These are phyloP conservation scores for Cyberlindnera euphorbiiphila DNA, from an alignment of 805 yeast species.

Conservation along the genomic window DNA sequence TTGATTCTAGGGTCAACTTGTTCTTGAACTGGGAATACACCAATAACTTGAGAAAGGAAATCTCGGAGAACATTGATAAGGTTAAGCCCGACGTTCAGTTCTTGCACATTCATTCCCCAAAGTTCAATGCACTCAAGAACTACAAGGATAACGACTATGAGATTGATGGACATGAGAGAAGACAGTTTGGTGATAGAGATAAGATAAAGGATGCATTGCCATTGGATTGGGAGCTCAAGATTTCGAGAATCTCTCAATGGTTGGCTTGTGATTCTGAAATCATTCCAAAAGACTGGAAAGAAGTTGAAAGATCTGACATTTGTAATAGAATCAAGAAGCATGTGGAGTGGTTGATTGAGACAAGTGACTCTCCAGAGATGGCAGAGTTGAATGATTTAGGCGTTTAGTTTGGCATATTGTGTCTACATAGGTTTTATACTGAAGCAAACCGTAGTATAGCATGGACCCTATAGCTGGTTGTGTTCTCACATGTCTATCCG, in stretches of 20 bases:
- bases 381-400: slow-evolving; percentile 24
- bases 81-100: slow-evolving; percentile 27
- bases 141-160: slow-evolving; percentile 21
- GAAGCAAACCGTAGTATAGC: too few relatives aligned
- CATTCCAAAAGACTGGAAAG: slow-evolving; percentile 27
- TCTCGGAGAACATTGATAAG: slow-evolving; percentile 14
- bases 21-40: slow-evolving; percentile 24
- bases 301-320: slow-evolving; percentile 18
- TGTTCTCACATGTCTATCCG: too few relatives aligned
- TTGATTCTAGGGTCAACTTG: slow-evolving; percentile 24
- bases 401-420: slow-evolving; percentile 7
- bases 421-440: too few relatives aligned
- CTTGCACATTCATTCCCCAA: slow-evolving; percentile 28
- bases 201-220: slow-evolving; percentile 22
- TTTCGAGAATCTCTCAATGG: slow-evolving; percentile 28
- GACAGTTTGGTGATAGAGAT: slow-evolving; percentile 28
- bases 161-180: slow-evolving; percentile 24
- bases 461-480: background rate
- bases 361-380: slow-evolving; percentile 29
- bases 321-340: slow-evolving; percentile 27
- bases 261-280: slow-evolving; percentile 28
- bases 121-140: slow-evolving; percentile 27
- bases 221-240: slow-evolving; percentile 27
- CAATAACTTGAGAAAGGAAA: slow-evolving; percentile 19
- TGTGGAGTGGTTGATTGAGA: slow-evolving; percentile 26